phyloP scores from a whole-genome alignment of 208 protist species.

The Trypanosoma platydactyli region DNA sequence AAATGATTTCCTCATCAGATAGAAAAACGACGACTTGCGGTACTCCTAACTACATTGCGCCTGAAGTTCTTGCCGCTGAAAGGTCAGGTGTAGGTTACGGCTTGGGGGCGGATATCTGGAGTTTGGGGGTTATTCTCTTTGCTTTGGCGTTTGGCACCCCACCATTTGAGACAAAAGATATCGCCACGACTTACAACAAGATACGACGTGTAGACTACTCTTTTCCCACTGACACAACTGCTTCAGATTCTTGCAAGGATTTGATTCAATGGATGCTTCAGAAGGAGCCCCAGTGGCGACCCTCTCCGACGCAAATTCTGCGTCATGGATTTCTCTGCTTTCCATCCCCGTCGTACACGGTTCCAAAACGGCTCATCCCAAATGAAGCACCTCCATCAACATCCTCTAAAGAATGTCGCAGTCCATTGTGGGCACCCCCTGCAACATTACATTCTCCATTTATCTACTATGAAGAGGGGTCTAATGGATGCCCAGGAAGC shows the following conservation, averaged over 20 bases:
- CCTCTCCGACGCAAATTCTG: conserved; percentile 51
- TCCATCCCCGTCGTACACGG: neutral
- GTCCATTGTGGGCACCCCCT: conserved; percentile 30
- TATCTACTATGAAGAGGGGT: neutral
- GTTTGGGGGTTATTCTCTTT: conserved; percentile 92
- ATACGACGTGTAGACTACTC: conserved; percentile 61
- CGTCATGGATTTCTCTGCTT: conserved; percentile 24
- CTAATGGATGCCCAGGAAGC: neutral
- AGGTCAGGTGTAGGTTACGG: conserved; percentile 75
- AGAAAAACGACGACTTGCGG: conserved; percentile 89
- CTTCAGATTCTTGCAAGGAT: conserved; percentile 65
- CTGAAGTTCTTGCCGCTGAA: conserved; percentile 69
- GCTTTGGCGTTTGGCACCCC: conserved; percentile 80
- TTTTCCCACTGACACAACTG: conserved; percentile 66
- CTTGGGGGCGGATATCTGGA: conserved; percentile 95
- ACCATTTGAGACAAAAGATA: conserved; percentile 81
- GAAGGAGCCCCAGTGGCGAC: conserved; percentile 58
- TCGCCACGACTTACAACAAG: conserved; percentile 51
- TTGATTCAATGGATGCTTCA: conserved; percentile 88
- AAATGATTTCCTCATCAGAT: conserved; percentile 27
- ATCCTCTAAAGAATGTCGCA: conserved; percentile 19
- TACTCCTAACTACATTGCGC: conserved; percentile 97
- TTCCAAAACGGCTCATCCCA: conserved; percentile 25
- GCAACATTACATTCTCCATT: conserved; percentile 24
- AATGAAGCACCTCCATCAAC: conserved; percentile 1